Evolutionary conservation across 106 monocot species (phyloP).

Genomic region (Dendrobium catenatum): DNA sequence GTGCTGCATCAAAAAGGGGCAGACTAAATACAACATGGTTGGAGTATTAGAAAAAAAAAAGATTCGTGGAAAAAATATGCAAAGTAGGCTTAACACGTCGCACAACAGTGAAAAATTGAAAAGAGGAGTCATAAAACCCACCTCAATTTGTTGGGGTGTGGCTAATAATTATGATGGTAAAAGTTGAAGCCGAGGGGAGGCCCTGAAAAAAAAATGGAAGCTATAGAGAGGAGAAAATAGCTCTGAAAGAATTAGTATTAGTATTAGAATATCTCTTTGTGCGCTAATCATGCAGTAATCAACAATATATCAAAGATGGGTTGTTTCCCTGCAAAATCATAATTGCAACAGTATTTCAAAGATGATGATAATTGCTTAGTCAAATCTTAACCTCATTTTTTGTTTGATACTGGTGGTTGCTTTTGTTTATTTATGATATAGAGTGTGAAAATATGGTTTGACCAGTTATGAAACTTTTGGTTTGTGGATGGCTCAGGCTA

Average conservation of each 20-base stretch:
- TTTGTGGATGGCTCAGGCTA: constrained; percentile 15
- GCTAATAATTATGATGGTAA: background rate
- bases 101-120: background rate
- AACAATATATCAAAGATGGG: background rate
- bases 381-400: background rate
- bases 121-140: background rate
- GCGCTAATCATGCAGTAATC: background rate
- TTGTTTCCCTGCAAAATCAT: background rate
- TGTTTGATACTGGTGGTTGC: background rate
- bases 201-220: background rate
- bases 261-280: background rate
- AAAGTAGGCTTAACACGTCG: background rate
- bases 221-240: background rate
- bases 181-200: background rate
- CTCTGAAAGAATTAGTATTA: background rate
- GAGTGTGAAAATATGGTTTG: background rate
- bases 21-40: background rate
- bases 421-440: background rate
- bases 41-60: background rate
- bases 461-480: background rate
- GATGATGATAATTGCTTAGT: background rate
- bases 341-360: background rate
- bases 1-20: background rate
- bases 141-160: background rate
- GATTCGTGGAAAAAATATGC: background rate